These are phyloP conservation scores for Mrakia frigida DNA, from an alignment of 768 basidiomycete species.

Conservation along the genomic window DNA sequence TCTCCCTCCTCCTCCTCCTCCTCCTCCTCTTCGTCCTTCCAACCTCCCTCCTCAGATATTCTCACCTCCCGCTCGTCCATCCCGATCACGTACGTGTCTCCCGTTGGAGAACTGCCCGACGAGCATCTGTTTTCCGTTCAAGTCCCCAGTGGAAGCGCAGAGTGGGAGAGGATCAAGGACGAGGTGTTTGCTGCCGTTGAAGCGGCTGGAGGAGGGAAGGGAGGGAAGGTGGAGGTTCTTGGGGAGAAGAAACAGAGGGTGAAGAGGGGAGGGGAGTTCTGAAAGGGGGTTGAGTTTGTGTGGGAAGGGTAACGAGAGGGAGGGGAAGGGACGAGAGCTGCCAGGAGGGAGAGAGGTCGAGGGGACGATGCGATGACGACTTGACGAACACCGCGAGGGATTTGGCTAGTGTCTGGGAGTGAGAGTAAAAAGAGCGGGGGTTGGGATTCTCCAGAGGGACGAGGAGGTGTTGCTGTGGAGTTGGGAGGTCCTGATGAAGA, in stretches of 20 bases:
- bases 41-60: neutral
- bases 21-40: too few species aligned
- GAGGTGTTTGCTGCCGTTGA: slow-evolving; percentile 7
- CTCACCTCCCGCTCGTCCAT: slow-evolving; percentile 3
- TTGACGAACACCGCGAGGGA: too few species aligned
- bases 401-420: too few species aligned
- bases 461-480: too few species aligned
- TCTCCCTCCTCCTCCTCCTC: neutral
- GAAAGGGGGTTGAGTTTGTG: neutral
- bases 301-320: neutral
- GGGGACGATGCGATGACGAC: neutral
- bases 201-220: neutral
- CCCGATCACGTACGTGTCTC: slow-evolving; percentile 8
- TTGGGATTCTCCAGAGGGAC: too few species aligned
- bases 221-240: neutral
- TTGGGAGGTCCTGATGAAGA: too few species aligned
- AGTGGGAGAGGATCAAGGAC: slow-evolving; percentile 14
- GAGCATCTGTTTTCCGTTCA: slow-evolving; percentile 12
- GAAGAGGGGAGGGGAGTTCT: slow-evolving; percentile 13
- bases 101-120: neutral
- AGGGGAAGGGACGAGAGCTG: neutral
- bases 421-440: too few species aligned
- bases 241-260: slow-evolving; percentile 10
- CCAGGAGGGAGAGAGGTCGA: neutral
- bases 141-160: neutral